These are phyloP conservation scores for Myriangium duriaei DNA, from an alignment of 2,329 filamentous ascomycete genomes.

Conservation along the genomic window DNA sequence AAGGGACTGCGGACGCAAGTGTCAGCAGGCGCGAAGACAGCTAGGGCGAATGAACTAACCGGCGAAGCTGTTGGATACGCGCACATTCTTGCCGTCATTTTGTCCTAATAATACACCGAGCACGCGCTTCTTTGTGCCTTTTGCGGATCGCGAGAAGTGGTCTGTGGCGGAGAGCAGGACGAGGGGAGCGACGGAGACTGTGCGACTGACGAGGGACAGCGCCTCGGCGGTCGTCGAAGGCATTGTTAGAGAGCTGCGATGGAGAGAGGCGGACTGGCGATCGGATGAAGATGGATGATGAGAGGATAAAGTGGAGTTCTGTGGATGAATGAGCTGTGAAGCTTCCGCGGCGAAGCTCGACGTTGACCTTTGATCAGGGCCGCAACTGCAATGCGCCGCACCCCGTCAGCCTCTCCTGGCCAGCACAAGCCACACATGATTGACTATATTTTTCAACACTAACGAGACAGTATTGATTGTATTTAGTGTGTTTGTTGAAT, in stretches of 20 bases:
- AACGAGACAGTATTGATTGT: too few species aligned
- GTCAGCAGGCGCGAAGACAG: conserved; percentile 8
- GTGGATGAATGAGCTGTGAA: conserved; percentile 2
- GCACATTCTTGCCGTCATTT: conserved; percentile 90
- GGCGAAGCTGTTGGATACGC: conserved; percentile 98
- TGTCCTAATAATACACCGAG: conserved; percentile 90
- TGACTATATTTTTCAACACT: too few species aligned
- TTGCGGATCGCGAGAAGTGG: conserved; percentile 90
- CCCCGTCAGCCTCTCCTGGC: conserved; percentile 3
- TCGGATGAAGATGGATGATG: conserved; percentile 1
- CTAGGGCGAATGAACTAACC: conserved; percentile 44
- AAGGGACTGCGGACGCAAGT: conserved; percentile 55
- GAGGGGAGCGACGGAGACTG: conserved; percentile 91
- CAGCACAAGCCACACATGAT: conserved; percentile 4
- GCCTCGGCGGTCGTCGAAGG: conserved; percentile 95
- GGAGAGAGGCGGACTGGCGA: not conserved
- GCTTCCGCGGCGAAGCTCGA: conserved; percentile 7
- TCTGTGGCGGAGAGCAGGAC: conserved; percentile 96
- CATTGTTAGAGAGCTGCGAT: conserved; percentile 44
- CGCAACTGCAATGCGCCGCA: conserved; percentile 1
- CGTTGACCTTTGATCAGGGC: too few species aligned
- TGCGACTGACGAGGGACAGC: conserved; percentile 83
- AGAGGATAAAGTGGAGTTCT: conserved; percentile 3
- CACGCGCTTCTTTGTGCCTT: conserved; percentile 76
- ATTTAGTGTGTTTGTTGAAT: too few species aligned